These are phyloP conservation scores for Blastocladiella emersonii DNA, from an alignment of 371 early-diverging fungal species.

Conservation along the genomic window DNA sequence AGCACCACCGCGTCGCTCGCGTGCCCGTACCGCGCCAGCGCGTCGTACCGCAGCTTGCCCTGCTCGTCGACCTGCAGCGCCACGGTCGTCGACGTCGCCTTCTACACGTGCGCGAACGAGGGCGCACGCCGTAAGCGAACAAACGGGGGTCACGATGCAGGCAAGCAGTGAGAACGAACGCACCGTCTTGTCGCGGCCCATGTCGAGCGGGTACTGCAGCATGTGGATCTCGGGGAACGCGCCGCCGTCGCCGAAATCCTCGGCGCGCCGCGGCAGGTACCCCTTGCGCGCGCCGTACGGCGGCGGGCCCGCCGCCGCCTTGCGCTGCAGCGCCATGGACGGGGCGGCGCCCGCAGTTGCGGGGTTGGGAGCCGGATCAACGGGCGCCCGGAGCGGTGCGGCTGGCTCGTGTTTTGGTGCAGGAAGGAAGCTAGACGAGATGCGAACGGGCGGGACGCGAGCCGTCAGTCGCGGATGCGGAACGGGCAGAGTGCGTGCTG, in stretches of 20 bases:
- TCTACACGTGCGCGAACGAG: too few species aligned
- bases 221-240: constrained; percentile 87
- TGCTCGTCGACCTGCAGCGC: constrained; percentile 77
- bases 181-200: constrained; percentile 56
- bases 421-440: not conserved
- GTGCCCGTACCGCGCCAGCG: constrained; percentile 67
- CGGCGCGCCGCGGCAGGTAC: constrained; percentile 59
- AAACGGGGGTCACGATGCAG: too few species aligned
- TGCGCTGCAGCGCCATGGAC: not conserved
- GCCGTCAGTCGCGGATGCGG: too few species aligned
- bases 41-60: constrained; percentile 83
- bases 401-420: not conserved
- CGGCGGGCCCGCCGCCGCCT: constrained; percentile 28
- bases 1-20: constrained; percentile 59
- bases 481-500: too few species aligned
- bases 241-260: constrained; percentile 92
- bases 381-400: not conserved
- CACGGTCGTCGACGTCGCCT: constrained; percentile 51
- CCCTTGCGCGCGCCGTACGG: constrained; percentile 66
- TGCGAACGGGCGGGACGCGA: too few species aligned
- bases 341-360: too few species aligned
- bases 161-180: not conserved
- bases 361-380: not conserved
- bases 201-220: constrained; percentile 80
- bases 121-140: too few species aligned